phyloP scores from a whole-genome alignment of 768 basidiomycete genomes.

The Leccinellum rugosiceps region DNA sequence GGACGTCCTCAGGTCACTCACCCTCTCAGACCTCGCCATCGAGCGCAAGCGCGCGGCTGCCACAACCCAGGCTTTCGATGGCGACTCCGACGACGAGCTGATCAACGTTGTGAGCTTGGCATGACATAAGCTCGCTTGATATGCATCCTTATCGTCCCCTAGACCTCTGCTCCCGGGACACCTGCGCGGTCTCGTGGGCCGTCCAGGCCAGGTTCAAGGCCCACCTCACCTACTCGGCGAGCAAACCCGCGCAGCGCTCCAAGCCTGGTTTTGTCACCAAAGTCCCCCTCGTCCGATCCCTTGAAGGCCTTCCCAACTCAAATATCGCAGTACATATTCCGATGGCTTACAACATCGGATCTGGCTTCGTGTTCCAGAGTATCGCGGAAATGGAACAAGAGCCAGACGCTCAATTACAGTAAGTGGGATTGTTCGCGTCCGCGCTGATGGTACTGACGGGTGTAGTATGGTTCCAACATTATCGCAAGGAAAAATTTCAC shows the following conservation, averaged over 20 bases:
- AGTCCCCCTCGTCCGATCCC: constrained; percentile 45
- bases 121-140: neutral
- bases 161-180: constrained; percentile 69
- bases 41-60: constrained; percentile 20
- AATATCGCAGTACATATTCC: constrained; percentile 75
- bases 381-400: constrained; percentile 82
- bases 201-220: constrained; percentile 44
- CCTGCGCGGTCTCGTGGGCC: constrained; percentile 61
- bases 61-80: constrained; percentile 25
- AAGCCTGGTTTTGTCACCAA: constrained; percentile 25
- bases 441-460: constrained; percentile 1
- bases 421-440: constrained; percentile 12
- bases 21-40: constrained; percentile 32
- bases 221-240: constrained; percentile 35
- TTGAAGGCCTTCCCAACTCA: constrained; percentile 76
- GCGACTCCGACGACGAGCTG: constrained; percentile 65
- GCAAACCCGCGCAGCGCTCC: constrained; percentile 20
- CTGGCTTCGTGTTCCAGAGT: constrained; percentile 78
- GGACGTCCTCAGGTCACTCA: constrained; percentile 61
- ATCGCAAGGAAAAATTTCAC: constrained; percentile 83
- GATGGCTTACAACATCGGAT: constrained; percentile 54
- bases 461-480: constrained; percentile 92
- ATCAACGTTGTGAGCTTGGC: constrained; percentile 61
- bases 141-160: constrained; percentile 6
- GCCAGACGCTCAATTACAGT: constrained; percentile 92